Percentiles rank a stretch among this genome's conserved stretches.
These are phyloP conservation scores for Ceratocystis cubensis DNA, from an alignment of 2,329 filamentous ascomycete species.

Conservation along the genomic window DNA sequence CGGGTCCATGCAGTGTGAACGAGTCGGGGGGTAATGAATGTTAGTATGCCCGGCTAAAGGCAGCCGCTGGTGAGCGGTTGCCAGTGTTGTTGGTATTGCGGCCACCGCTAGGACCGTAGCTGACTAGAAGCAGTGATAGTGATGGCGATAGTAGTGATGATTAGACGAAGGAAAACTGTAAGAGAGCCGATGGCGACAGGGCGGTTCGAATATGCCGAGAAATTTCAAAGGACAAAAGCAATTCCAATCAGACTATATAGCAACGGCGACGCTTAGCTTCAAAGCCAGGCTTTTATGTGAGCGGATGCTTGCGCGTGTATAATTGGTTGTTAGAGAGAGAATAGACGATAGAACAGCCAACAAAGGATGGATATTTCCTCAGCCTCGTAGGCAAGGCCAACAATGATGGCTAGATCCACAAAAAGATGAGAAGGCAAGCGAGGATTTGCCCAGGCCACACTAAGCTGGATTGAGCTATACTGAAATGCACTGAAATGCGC, in stretches of 20 bases:
- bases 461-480: neutral
- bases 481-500: neutral
- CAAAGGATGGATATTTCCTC: neutral
- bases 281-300: neutral
- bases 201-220: too few species aligned
- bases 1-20: slow-evolving; percentile 19
- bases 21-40: neutral
- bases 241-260: neutral
- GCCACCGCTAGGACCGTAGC: slow-evolving; percentile 3
- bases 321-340: neutral
- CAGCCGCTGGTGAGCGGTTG: slow-evolving; percentile 6
- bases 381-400: slow-evolving; percentile 16
- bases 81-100: slow-evolving; percentile 9
- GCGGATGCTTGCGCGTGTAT: neutral
- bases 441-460: neutral
- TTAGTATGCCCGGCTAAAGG: slow-evolving; percentile 6
- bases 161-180: neutral
- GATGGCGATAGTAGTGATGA: neutral
- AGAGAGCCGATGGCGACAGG: neutral
- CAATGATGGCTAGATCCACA: neutral
- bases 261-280: neutral
- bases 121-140: neutral
- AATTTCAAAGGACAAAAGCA: neutral
- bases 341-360: neutral
- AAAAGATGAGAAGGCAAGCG: neutral